Percentiles rank a stretch among this genome's conserved stretches.
These are phyloP conservation scores for Suhomyces choctaworum DNA, from an alignment of 1,139 yeast species.

Conservation along the genomic window DNA sequence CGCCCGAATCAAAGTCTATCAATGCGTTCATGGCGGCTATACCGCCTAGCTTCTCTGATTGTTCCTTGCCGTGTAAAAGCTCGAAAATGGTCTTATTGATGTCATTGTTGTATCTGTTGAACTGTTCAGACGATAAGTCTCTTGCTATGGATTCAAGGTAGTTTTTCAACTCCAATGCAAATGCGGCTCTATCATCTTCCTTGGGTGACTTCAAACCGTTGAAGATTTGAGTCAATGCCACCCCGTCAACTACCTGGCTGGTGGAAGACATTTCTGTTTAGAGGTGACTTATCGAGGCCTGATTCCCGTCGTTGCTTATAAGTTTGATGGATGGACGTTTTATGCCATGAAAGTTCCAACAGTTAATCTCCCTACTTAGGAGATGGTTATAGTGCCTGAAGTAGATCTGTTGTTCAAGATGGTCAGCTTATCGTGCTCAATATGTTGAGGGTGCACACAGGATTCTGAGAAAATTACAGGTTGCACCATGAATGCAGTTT, in stretches of 20 bases:
- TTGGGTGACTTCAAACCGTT: constrained; percentile 50
- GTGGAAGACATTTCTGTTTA: constrained; percentile 39
- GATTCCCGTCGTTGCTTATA: no score
- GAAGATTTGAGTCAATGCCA: constrained; percentile 56
- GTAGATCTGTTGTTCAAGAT: no score
- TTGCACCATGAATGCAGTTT: no score
- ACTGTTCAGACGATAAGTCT: constrained; percentile 75
- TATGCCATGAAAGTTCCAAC: no score
- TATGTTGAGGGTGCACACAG: no score
- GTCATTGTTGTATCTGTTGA: constrained; percentile 77
- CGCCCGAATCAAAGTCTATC: constrained; percentile 70
- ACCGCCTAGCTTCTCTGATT: constrained; percentile 80
- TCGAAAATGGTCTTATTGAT: constrained; percentile 88
- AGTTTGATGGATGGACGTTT: no score
- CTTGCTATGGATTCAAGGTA: constrained; percentile 71
- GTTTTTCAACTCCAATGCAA: constrained; percentile 66
- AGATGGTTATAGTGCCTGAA: no score
- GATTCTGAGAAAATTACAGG: no score
- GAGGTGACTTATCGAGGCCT: no score
- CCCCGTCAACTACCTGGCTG: constrained; percentile 47
- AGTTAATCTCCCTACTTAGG: no score
- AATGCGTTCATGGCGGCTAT: constrained; percentile 86
- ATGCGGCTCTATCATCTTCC: constrained; percentile 54
- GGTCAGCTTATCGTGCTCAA: no score
- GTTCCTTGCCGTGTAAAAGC: constrained; percentile 72